Conservation (phyloP, 2,329 filamentous ascomycete genomes). For the Fusarium napiforme region DNA sequence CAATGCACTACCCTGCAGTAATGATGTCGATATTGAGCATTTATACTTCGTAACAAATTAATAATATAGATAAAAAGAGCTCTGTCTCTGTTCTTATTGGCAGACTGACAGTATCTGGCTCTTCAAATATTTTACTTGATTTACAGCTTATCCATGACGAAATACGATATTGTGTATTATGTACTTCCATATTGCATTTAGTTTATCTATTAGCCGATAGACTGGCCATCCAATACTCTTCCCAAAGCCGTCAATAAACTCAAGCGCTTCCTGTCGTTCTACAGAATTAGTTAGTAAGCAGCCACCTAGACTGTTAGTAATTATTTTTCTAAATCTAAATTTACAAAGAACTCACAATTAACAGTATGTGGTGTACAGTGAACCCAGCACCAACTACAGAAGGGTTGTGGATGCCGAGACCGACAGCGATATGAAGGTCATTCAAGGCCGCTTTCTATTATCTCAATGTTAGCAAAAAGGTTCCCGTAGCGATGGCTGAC, state of each 20-base stretch:
- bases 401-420: background rate
- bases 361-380: background rate
- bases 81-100: too few relatives aligned
- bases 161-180: too few relatives aligned
- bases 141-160: too few relatives aligned
- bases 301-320: background rate
- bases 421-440: background rate
- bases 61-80: too few relatives aligned
- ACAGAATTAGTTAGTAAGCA: background rate
- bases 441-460: background rate
- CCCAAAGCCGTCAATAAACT: background rate
- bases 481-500: background rate
- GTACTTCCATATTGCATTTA: background rate
- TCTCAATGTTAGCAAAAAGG: background rate
- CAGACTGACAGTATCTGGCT: background rate
- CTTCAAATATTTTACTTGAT: accelerated
- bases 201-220: accelerated
- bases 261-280: background rate
- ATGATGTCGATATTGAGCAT: too few relatives aligned
- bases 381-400: background rate
- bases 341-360: background rate
- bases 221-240: background rate
- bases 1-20: too few relatives aligned
- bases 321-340: accelerated
- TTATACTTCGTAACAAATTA: too few relatives aligned